Base-by-base conservation (phyloP, 2,329 filamentous ascomycete species). In the Nemania abortiva region DNA sequence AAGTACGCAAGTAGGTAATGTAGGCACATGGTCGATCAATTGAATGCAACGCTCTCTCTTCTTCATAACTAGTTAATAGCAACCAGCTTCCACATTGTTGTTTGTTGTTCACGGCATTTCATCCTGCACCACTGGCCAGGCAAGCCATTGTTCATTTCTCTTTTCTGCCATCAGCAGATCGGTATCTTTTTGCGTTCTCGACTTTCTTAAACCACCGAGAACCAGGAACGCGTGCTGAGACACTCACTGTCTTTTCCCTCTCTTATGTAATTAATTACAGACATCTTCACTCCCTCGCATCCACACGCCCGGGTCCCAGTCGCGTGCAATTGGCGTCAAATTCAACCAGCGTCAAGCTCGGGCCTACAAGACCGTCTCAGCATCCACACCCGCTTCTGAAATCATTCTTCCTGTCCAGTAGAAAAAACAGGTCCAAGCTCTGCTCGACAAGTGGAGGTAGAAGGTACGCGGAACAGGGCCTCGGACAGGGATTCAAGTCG, bases 401-500 rank as follows among this genome's bases (percentile, higher is more conserved):
- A 67, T 68, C 54, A 56, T 13, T 56, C 45, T 20, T 45, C 57
- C 29, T 27, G 22, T 24, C 50, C 53, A 50, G 45, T 59, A 49
- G 45, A 55, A 39, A n/a, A 13, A 15, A 29, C 54, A 20, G 31
- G 54, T 52, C 18, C 56, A 15, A 52, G 11, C 34, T 53, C 45
- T 22, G 22, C 49, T 45, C 54, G 47, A 59, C 42, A 13, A 64
- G 47, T 27, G 29, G 52, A 71, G 64, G 70, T 72, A 72, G 59
- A 22, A 45, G 70, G 68, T 72, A 72, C 70, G 42, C 65, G 58
- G 31, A 61, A 60, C 52, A 42, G 60, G 68, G 55, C 58, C 20
- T 31, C n/a, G 18, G 45, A 42, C 66, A 72, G 61, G 70, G 72
- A 52, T 71, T 31, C 13, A 49, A 72, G 66, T 74, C 74, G 74